Conservation (phyloP, 192 early-diverging fungal species). For the Podila verticillata region DNA sequence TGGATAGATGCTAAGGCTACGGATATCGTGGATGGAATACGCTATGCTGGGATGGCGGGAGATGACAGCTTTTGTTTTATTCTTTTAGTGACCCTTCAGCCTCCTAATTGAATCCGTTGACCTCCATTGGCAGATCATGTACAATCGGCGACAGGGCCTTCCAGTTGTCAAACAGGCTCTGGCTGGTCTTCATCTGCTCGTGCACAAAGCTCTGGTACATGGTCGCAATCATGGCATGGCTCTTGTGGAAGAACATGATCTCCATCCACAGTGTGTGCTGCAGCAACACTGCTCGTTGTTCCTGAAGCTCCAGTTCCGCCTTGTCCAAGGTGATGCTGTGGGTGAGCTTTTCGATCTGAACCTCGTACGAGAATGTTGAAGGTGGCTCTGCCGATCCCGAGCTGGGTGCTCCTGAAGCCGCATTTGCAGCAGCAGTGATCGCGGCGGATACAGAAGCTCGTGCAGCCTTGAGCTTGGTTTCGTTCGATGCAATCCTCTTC, state of each 20-base stretch:
- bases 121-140: slow-evolving; percentile 62
- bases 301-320: slow-evolving; percentile 58
- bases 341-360: slow-evolving; percentile 34
- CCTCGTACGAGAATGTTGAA: slow-evolving; percentile 22
- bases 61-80: too few species aligned
- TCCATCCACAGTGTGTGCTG: slow-evolving; percentile 68
- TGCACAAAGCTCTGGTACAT: slow-evolving; percentile 71
- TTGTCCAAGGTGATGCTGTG: slow-evolving; percentile 56
- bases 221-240: slow-evolving; percentile 61
- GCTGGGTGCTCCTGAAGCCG: slow-evolving; percentile 50
- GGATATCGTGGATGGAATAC: too few species aligned
- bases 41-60: too few species aligned
- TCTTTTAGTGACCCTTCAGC: neutral
- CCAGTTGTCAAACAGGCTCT: slow-evolving; percentile 64
- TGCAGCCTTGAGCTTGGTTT: slow-evolving; percentile 58
- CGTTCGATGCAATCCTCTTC: slow-evolving; percentile 62
- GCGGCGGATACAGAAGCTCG: slow-evolving; percentile 47
- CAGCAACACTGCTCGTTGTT: slow-evolving; percentile 56
- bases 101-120: slow-evolving; percentile 52
- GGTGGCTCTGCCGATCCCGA: slow-evolving; percentile 27
- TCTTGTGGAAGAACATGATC: slow-evolving; percentile 67
- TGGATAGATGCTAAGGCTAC: too few species aligned
- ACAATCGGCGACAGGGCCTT: slow-evolving; percentile 53
- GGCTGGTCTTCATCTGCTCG: slow-evolving; percentile 63
- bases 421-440: slow-evolving; percentile 13